phyloP scores from a whole-genome alignment of 208 protist genomes.

The Trypanosoma scelopori region DNA sequence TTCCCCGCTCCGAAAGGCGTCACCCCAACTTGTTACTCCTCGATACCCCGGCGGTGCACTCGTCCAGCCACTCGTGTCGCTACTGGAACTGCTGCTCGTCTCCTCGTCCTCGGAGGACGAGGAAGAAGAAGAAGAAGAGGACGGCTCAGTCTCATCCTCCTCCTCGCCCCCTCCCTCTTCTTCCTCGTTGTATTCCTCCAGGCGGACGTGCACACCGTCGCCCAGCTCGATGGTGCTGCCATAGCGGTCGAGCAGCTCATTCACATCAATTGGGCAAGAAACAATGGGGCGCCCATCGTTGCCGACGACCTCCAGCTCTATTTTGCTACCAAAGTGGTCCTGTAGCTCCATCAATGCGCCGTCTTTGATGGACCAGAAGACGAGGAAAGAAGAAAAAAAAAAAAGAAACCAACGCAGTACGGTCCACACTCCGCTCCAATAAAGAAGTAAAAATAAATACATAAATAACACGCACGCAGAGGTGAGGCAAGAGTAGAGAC shows the following conservation, averaged over 20 bases:
- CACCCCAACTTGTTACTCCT: conserved; percentile 7
- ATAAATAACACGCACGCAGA: background rate
- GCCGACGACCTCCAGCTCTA: conserved; percentile 75
- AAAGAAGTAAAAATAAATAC: conserved; percentile 6
- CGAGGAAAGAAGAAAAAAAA: too few relatives aligned
- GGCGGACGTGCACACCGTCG: conserved; percentile 59
- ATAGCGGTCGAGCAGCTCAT: conserved; percentile 60
- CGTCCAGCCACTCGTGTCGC: background rate
- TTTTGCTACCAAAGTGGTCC: conserved; percentile 19
- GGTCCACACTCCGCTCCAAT: background rate
- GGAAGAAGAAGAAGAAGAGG: too few relatives aligned
- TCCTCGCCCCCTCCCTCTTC: conserved; percentile 37
- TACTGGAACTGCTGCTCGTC: background rate
- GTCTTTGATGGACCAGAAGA: background rate
- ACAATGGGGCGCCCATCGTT: conserved; percentile 47
- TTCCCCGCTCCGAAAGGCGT: background rate
- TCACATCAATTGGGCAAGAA: conserved; percentile 61
- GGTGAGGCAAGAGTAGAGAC: too few relatives aligned
- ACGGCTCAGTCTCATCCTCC: conserved; percentile 23
- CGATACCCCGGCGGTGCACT: conserved; percentile 9
- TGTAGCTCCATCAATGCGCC: background rate
- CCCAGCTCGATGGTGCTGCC: conserved; percentile 53
- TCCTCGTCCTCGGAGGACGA: background rate
- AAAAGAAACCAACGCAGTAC: background rate
- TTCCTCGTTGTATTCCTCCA: conserved; percentile 62